Percentiles rank a stretch among this genome's conserved stretches.
These are phyloP conservation scores for Ampelocalamus luodianensis DNA, from an alignment of 176 grass and related monocot genomes.

Conservation along the genomic window DNA sequence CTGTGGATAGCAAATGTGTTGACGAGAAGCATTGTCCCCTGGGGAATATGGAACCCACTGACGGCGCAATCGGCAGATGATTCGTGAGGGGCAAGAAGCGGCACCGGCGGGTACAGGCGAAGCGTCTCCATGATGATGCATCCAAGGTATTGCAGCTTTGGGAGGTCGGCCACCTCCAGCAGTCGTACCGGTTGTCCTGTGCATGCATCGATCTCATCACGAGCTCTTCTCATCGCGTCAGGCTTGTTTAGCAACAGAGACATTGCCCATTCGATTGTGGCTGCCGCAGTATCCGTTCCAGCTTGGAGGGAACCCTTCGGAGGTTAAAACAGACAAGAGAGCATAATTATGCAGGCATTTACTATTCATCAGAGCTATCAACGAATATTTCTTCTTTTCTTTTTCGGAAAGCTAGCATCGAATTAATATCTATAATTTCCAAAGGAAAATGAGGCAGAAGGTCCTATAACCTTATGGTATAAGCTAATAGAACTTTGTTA, in stretches of 20 bases:
- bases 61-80: constrained; percentile 42
- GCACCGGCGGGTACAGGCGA: constrained; percentile 49
- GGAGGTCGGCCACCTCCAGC: constrained; percentile 41
- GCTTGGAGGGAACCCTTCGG: constrained; percentile 29
- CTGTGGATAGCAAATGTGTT: constrained; percentile 55
- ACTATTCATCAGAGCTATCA: too few species aligned
- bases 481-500: too few species aligned
- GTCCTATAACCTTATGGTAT: too few species aligned
- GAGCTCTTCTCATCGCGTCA: background rate
- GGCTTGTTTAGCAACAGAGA: constrained; percentile 43
- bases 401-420: too few species aligned
- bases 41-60: constrained; percentile 38
- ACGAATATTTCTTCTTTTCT: too few species aligned
- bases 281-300: constrained; percentile 3
- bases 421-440: too few species aligned
- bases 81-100: constrained; percentile 46
- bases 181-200: constrained; percentile 2
- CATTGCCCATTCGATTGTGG: constrained; percentile 42
- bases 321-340: too few species aligned
- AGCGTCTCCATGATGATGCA: constrained; percentile 55
- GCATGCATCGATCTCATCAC: constrained; percentile 7
- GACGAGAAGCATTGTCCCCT: constrained; percentile 47
- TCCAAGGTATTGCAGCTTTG: constrained; percentile 37
- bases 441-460: too few species aligned
- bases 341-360: too few species aligned